Evolutionary conservation across 2,329 filamentous ascomycete genomes (phyloP), one percentile per base, ranked within the genome.

Genomic region (Hypoxylon sp.): DNA sequence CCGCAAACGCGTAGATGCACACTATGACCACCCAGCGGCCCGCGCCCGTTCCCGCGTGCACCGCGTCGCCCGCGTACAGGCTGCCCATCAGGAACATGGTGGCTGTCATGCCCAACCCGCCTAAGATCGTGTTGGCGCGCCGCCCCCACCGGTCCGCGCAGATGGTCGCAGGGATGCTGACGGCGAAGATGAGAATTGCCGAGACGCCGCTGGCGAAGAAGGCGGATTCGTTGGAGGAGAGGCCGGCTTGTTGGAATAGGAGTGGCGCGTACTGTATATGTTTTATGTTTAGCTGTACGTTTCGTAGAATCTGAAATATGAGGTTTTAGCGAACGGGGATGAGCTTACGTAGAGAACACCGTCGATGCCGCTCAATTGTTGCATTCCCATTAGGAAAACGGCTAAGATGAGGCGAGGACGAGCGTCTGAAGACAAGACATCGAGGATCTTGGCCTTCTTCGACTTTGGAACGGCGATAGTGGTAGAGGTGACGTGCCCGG

Each of bases 291-390:
- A 43, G 45, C 32, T 46, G 6, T 43, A 7, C 38, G n/a, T 43
- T 19, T 7, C n/a, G 14, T 38, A n/a, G 5, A 38, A n/a, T 38
- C 14, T 6, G 34, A n/a, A n/a, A 38, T 38, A n/a, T 45, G n/a
- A 30, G 32, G 11, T 90, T 46, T 28, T 38, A 21, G n/a, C 13
- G 36, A 5, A 11, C 5, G 25, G 19, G 25, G 25, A 30, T 14
- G 6, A 75, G 77, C 43, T 80, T 61, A 70, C 62, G 67, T 87
- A 89, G 1, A 90, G 78, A 0, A 90, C 83, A 0, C 86, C 88
- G 38, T 90, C 88, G 41, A 90, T 89, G 0, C 88, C 87, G 17
- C 80, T 84, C 10, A 90, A 80, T 51, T 90, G 88, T 63, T 89
- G 85, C 79, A 89, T 85, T 0, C 79, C 84, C 80, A 90, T 83